A percentile compares a stretch with the other conserved stretches of the same genome.
Evolutionary conservation across 495 filamentous ascomycete species (phyloP).

Genomic region (Aspergillus leporis): DNA sequence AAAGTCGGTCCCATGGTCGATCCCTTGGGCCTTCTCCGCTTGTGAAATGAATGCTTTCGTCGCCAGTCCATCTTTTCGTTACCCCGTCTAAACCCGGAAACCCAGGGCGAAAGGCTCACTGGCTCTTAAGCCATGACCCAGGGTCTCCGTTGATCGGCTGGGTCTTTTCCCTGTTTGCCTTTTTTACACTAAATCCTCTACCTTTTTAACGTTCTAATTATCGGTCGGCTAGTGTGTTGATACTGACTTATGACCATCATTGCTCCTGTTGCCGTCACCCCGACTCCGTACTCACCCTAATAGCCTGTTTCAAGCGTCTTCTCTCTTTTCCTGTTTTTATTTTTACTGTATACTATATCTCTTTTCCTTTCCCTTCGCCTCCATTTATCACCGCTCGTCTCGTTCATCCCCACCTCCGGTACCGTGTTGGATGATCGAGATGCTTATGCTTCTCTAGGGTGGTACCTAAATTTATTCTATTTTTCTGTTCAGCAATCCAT

Average conservation of each 20-base stretch:
- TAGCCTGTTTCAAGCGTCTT: conserved; percentile 9
- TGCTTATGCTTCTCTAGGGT: conserved; percentile 24
- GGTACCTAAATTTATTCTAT: conserved; percentile 10
- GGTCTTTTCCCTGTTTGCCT: conserved; percentile 4
- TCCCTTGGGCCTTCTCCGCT: conserved; percentile 15
- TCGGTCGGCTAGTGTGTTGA: neutral
- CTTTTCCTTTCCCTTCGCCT: conserved; percentile 1
- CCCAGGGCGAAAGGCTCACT: neutral
- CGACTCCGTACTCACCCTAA: conserved; percentile 7
- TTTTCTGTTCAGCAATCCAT: neutral
- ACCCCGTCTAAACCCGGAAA: conserved; percentile 4
- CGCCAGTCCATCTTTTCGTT: neutral
- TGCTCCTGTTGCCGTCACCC: conserved; percentile 7
- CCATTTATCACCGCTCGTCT: neutral
- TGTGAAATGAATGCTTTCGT: conserved; percentile 15
- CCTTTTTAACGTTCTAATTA: conserved; percentile 1
- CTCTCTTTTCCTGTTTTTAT: conserved; percentile 5
- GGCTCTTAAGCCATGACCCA: neutral
- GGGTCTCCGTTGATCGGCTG: conserved; percentile 17
- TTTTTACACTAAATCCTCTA: neutral
- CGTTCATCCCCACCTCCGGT: conserved; percentile 4
- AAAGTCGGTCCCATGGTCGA: conserved; percentile 16
- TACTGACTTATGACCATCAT: conserved; percentile 2
- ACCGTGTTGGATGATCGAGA: conserved; percentile 15
- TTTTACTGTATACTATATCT: conserved; percentile 6